These are phyloP conservation scores for Drechslerella coelobrocha DNA, from an alignment of 2,329 filamentous ascomycete genomes.

Conservation along the genomic window DNA sequence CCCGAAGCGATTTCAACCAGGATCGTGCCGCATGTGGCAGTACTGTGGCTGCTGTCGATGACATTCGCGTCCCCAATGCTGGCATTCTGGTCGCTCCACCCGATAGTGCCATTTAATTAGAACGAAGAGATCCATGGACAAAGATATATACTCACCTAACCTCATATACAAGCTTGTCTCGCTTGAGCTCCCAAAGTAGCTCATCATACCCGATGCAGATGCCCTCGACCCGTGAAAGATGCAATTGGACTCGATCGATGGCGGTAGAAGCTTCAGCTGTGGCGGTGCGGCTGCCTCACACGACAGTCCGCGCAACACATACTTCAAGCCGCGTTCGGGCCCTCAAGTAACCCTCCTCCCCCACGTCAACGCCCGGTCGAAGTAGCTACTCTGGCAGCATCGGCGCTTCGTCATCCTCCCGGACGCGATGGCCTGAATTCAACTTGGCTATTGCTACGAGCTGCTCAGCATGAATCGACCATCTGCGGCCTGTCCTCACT, in stretches of 20 bases:
- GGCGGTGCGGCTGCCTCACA: too few species aligned
- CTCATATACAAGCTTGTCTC: neutral
- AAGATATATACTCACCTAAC: neutral
- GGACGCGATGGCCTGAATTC: neutral
- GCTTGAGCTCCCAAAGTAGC: neutral
- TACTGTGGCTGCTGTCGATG: neutral
- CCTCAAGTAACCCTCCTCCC: neutral
- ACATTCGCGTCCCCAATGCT: too few species aligned
- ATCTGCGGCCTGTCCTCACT: neutral
- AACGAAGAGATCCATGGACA: neutral
- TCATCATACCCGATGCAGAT: neutral
- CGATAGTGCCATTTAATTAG: too few species aligned
- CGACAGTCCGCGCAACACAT: neutral
- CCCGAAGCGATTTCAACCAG: too few species aligned
- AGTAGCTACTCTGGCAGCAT: conserved; percentile 8
- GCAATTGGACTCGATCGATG: too few species aligned
- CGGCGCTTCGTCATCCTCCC: neutral
- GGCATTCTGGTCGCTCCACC: neutral
- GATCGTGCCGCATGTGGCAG: neutral
- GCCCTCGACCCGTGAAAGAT: neutral
- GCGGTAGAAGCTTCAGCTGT: too few species aligned
- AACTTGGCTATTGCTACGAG: neutral
- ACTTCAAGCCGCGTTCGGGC: neutral
- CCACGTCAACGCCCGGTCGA: neutral
- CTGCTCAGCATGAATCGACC: neutral